Evolutionary conservation across 495 filamentous ascomycete genomes (phyloP).

Genomic region (Tuber magnatum): DNA sequence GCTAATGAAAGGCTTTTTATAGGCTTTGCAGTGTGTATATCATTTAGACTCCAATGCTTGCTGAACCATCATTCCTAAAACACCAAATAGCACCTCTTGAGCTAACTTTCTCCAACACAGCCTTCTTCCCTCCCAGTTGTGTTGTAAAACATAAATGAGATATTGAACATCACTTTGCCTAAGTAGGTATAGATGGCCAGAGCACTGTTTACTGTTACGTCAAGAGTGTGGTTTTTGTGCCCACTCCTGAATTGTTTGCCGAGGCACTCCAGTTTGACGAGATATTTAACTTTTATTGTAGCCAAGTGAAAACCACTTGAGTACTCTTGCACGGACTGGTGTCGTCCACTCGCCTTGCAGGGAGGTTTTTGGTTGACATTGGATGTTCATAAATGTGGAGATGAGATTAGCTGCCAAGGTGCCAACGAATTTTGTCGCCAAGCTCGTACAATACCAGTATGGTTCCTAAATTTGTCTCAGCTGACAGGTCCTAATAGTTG

Average conservation of each 20-base stretch:
- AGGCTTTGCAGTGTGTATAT: neutral
- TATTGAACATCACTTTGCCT: neutral
- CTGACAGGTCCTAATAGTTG: too few relatives aligned
- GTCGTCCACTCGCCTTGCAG: neutral
- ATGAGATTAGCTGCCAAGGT: too few relatives aligned
- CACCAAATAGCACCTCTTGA: neutral
- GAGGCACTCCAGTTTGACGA: neutral
- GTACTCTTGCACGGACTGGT: neutral
- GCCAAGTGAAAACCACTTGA: neutral
- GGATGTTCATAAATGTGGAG: too few relatives aligned
- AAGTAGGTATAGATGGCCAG: neutral
- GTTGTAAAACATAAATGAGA: neutral
- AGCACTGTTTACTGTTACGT: neutral
- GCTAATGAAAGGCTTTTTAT: too few relatives aligned
- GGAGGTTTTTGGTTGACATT: too few relatives aligned
- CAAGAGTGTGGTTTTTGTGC: neutral
- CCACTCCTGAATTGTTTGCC: neutral
- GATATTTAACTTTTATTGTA: neutral
- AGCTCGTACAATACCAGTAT: too few relatives aligned
- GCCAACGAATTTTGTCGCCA: too few relatives aligned
- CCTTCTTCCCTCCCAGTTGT: neutral
- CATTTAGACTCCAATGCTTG: neutral
- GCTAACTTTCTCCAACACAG: neutral
- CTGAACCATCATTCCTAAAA: neutral
- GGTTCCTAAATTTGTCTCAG: too few relatives aligned